These are phyloP conservation scores for Stenogyne calaminthoides DNA, from an alignment of 305 asterid genomes.

Conservation along the genomic window DNA sequence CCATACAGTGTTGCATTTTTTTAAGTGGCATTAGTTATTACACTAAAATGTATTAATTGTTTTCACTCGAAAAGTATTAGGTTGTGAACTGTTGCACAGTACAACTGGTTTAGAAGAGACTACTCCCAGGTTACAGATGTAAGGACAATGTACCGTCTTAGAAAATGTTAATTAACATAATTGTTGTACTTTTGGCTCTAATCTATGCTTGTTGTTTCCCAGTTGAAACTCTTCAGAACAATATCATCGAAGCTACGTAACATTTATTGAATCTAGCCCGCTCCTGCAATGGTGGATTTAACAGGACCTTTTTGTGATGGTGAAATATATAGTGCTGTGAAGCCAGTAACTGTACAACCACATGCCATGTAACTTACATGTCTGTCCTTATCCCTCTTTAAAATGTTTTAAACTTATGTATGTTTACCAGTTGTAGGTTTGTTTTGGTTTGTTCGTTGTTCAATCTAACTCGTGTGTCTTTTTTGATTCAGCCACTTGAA, in stretches of 20 bases:
- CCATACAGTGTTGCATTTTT: too few relatives aligned
- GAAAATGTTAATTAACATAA: background rate
- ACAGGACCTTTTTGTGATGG: slow-evolving; percentile 28
- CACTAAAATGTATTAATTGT: too few relatives aligned
- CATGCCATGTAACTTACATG: slow-evolving; percentile 82
- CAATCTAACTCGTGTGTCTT: slow-evolving; percentile 16
- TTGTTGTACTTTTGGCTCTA: background rate
- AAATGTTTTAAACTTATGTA: background rate
- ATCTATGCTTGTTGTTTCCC: slow-evolving; percentile 30
- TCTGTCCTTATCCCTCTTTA: slow-evolving; percentile 35
- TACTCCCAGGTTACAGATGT: background rate
- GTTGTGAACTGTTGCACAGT: too few relatives aligned
- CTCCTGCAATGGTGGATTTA: slow-evolving; percentile 60
- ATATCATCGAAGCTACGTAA: slow-evolving; percentile 61
- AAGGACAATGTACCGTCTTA: background rate
- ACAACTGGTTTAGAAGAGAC: too few relatives aligned
- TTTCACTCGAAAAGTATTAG: too few relatives aligned
- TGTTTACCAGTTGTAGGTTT: background rate
- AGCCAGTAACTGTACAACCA: slow-evolving; percentile 58
- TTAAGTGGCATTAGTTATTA: too few relatives aligned
- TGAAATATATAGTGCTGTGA: slow-evolving; percentile 36
- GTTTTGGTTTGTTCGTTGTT: background rate
- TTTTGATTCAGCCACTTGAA: slow-evolving; percentile 60
- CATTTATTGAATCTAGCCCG: slow-evolving; percentile 43
- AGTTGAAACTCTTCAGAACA: slow-evolving; percentile 62